Evolutionary conservation across 306 rosid genomes (phyloP).

Genomic region (Prunus mira): DNA sequence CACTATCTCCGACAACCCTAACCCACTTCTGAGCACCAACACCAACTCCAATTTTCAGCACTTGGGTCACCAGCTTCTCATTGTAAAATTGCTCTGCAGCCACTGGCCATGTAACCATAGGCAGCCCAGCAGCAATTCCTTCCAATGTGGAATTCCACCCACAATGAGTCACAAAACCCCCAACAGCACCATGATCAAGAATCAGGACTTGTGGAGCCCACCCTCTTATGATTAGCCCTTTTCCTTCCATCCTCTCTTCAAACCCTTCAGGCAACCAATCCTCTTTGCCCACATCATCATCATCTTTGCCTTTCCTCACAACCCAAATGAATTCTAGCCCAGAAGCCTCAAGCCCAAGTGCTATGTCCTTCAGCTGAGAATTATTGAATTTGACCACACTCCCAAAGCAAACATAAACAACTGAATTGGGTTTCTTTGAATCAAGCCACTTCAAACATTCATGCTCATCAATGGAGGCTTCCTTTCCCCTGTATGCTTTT

Average conservation of each 20-base stretch:
- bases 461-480: constrained; percentile 16
- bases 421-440: constrained; percentile 23
- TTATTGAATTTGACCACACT: constrained; percentile 21
- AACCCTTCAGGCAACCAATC: constrained; percentile 36
- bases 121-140: constrained; percentile 35
- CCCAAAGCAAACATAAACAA: constrained; percentile 39
- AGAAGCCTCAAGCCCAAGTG: constrained; percentile 32
- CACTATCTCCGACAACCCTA: constrained; percentile 11
- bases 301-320: constrained; percentile 15
- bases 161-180: constrained; percentile 50
- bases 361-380: constrained; percentile 34
- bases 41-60: constrained; percentile 30
- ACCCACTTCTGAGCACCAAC: constrained; percentile 30
- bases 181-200: constrained; percentile 33
- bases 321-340: constrained; percentile 41
- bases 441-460: constrained; percentile 38
- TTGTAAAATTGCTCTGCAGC: constrained; percentile 42
- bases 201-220: constrained; percentile 47
- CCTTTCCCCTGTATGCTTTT: constrained; percentile 21
- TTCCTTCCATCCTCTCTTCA: constrained; percentile 33
- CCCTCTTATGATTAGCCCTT: constrained; percentile 34
- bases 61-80: constrained; percentile 35
- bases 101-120: constrained; percentile 46
- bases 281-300: not conserved
- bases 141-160: constrained; percentile 49